Conservation (phyloP, 2,329 filamentous ascomycete genomes). For the Beauveria asiatica region DNA sequence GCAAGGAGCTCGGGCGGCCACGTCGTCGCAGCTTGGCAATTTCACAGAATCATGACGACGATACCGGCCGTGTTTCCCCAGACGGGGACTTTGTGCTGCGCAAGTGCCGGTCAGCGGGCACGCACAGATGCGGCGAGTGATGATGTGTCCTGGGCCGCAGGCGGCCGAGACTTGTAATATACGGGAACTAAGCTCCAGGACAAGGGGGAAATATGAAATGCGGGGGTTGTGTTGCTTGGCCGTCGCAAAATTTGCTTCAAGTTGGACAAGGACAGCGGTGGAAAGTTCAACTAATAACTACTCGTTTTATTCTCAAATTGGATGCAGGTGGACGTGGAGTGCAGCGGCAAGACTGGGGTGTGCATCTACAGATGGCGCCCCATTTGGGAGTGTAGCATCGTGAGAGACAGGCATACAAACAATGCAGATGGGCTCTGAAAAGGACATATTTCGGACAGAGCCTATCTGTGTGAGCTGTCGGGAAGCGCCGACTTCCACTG, state of each 20-base stretch:
- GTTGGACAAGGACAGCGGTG: neutral
- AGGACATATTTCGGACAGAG: neutral
- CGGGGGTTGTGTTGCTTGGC: neutral
- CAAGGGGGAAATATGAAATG: neutral
- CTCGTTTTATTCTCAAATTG: neutral
- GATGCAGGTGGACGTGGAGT: neutral
- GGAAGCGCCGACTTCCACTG: slow-evolving; percentile 9
- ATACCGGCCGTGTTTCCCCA: neutral
- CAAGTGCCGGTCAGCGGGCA: neutral
- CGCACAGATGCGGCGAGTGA: no score
- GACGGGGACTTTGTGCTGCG: no score
- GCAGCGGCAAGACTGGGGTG: neutral
- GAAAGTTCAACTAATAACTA: neutral
- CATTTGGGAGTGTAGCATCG: neutral
- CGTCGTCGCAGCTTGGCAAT: neutral
- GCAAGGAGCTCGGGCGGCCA: neutral
- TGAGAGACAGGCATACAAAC: neutral
- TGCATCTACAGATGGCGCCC: neutral
- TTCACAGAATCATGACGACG: neutral
- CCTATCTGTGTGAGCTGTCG: slow-evolving; percentile 1
- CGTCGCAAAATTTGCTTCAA: neutral
- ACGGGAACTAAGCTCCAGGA: neutral
- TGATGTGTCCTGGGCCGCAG: neutral
- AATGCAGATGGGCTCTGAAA: neutral
- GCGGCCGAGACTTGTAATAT: neutral